These are phyloP conservation scores for Candida dendrica DNA, from an alignment of 805 yeast genomes.

Conservation along the genomic window DNA sequence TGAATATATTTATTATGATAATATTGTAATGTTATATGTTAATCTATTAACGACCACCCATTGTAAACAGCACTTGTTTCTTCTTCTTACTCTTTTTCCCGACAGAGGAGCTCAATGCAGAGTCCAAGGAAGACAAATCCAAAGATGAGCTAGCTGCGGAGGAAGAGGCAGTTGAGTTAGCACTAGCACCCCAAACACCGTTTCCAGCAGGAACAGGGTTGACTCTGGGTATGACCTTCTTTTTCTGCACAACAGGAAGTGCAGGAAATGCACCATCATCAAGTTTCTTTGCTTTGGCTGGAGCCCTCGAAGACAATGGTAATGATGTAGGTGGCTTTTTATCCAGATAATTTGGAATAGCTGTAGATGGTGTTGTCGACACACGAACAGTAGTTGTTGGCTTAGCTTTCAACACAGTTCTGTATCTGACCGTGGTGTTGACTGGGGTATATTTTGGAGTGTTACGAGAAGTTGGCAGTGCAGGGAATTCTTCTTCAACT, in stretches of 20 bases:
- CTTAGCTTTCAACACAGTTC: slow-evolving; percentile 7
- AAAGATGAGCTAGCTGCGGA: slow-evolving; percentile 9
- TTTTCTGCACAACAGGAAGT: slow-evolving; percentile 32
- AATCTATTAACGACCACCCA: slow-evolving; percentile 31
- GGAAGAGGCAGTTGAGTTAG: slow-evolving; percentile 5
- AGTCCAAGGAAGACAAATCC: slow-evolving; percentile 15
- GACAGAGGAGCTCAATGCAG: slow-evolving; percentile 14
- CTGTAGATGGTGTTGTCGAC: slow-evolving; percentile 9
- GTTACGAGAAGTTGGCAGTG: slow-evolving; percentile 15
- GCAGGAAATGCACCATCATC: slow-evolving; percentile 41
- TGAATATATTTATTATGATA: not conserved
- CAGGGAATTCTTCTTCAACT: slow-evolving; percentile 22
- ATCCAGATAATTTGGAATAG: slow-evolving; percentile 24
- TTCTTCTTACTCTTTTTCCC: slow-evolving; percentile 39
- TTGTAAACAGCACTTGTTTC: slow-evolving; percentile 45
- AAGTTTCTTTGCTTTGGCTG: slow-evolving; percentile 9
- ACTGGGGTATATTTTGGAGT: slow-evolving; percentile 10
- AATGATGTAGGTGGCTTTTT: slow-evolving; percentile 16
- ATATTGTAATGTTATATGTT: no score
- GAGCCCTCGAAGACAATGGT: slow-evolving; percentile 10
- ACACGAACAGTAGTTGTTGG: slow-evolving; percentile 8
- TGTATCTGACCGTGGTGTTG: slow-evolving; percentile 15
- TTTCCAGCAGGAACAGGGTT: slow-evolving; percentile 39
- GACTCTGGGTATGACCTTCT: slow-evolving; percentile 48
- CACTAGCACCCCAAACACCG: slow-evolving; percentile 24